Evolutionary conservation across 371 early-diverging fungal genomes (phyloP).

Genomic region (Apophysomyces trapeziformis): DNA sequence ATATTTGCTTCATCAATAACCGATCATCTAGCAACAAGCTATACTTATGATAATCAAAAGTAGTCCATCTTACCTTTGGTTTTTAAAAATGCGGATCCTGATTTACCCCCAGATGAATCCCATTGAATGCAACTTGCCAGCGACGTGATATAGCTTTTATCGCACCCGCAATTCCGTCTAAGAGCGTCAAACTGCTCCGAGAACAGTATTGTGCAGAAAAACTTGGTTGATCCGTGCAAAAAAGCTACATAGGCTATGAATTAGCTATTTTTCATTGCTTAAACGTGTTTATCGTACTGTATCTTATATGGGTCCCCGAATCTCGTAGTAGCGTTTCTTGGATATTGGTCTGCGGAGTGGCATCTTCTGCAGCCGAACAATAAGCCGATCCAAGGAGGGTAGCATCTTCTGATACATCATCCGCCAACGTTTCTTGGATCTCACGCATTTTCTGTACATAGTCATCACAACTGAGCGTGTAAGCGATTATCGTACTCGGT

Average conservation of each 20-base stretch:
- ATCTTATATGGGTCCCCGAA: slow-evolving; percentile 73
- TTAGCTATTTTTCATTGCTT: background rate
- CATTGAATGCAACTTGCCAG: slow-evolving; percentile 87
- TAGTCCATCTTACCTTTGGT: slow-evolving; percentile 58
- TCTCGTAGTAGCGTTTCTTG: slow-evolving; percentile 70
- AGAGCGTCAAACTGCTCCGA: slow-evolving; percentile 95
- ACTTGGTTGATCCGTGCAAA: slow-evolving; percentile 74
- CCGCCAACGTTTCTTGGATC: slow-evolving; percentile 33
- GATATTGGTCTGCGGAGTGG: slow-evolving; percentile 28
- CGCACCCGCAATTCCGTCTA: slow-evolving; percentile 84
- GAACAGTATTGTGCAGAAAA: slow-evolving; percentile 90
- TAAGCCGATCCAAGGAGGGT: background rate
- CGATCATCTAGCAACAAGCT: slow-evolving; percentile 73
- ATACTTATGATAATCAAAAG: background rate
- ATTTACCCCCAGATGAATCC: slow-evolving; percentile 92
- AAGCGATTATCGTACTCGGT: slow-evolving; percentile 94
- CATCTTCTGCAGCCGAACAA: background rate
- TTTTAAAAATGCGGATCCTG: slow-evolving; percentile 90
- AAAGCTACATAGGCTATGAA: slow-evolving; percentile 49
- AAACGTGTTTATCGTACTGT: slow-evolving; percentile 49
- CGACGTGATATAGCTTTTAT: slow-evolving; percentile 83
- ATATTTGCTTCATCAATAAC: slow-evolving; percentile 92
- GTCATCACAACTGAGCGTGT: slow-evolving; percentile 69
- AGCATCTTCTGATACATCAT: slow-evolving; percentile 18
- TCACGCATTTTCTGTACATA: slow-evolving; percentile 51